Percentiles rank a stretch among this genome's conserved stretches.
Evolutionary conservation across 2,329 filamentous ascomycete genomes (phyloP).

Genomic region (Aureobasidium sp.): DNA sequence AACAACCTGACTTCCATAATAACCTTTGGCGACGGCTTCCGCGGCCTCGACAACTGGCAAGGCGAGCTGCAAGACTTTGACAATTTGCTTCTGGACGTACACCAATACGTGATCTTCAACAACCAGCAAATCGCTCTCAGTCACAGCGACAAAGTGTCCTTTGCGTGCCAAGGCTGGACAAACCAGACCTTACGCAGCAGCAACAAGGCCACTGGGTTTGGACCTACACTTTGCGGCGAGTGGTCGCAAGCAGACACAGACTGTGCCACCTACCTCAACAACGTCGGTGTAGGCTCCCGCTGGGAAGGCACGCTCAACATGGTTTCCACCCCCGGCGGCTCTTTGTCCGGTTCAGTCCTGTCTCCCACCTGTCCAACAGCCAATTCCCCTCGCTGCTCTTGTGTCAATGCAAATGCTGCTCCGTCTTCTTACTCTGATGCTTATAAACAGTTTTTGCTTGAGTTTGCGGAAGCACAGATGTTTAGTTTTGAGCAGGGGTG

Average conservation of each 20-base stretch:
- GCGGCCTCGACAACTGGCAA: conserved; percentile 86
- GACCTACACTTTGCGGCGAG: conserved; percentile 89
- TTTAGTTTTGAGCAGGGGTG: conserved; percentile 83
- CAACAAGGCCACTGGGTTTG: conserved; percentile 71
- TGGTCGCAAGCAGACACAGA: conserved; percentile 98
- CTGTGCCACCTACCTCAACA: conserved; percentile 79
- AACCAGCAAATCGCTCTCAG: conserved; percentile 72
- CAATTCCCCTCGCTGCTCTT: conserved; percentile 60
- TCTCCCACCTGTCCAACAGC: conserved; percentile 66
- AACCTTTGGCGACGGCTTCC: conserved; percentile 91
- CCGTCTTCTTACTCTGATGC: conserved; percentile 57
- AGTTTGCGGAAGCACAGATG: conserved; percentile 97
- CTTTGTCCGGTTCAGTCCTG: conserved; percentile 55
- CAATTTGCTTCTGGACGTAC: conserved; percentile 83
- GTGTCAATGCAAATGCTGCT: conserved; percentile 68
- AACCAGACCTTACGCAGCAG: conserved; percentile 67
- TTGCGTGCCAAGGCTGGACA: conserved; percentile 84
- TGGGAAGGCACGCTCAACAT: conserved; percentile 84
- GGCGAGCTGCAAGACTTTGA: conserved; percentile 66
- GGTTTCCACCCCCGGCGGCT: conserved; percentile 39
- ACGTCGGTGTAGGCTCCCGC: conserved; percentile 78
- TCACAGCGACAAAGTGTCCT: conserved; percentile 76
- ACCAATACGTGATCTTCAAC: conserved; percentile 99
- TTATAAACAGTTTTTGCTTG: conserved; percentile 80
- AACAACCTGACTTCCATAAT: conserved; percentile 70